phyloP scores from a whole-genome alignment of 371 early-diverging fungal genomes.

The Phascolomyces articulosus region DNA sequence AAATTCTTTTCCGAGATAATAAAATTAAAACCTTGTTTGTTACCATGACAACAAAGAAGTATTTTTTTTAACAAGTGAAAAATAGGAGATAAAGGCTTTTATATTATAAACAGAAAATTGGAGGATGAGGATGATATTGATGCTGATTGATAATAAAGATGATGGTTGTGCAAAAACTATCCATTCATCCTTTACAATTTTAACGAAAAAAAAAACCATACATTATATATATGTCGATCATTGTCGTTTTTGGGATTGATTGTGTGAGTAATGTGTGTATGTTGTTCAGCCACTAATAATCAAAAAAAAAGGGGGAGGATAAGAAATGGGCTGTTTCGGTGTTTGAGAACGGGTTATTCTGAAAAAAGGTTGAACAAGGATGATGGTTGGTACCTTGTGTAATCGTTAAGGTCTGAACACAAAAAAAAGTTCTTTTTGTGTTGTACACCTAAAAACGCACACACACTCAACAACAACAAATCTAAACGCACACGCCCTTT shows the following conservation, averaged over 20 bases:
- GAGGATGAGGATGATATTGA: too few relatives aligned
- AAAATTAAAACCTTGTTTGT: not conserved
- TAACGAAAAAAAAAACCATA: too few relatives aligned
- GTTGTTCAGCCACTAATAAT: not conserved
- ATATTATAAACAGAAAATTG: too few relatives aligned
- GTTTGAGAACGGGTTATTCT: not conserved
- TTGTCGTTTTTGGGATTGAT: not conserved
- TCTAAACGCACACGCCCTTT: not conserved
- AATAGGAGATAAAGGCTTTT: too few relatives aligned
- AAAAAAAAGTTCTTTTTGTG: not conserved
- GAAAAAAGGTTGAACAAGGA: slow-evolving; percentile 5
- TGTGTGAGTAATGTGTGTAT: not conserved
- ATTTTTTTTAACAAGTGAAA: too few relatives aligned
- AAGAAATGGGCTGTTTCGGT: not conserved
- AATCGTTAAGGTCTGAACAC: slow-evolving; percentile 1
- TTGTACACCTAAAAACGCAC: not conserved
- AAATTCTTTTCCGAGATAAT: not conserved
- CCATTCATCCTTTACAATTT: too few relatives aligned
- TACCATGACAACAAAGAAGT: too few relatives aligned
- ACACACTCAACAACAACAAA: too few relatives aligned
- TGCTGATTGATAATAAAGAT: too few relatives aligned
- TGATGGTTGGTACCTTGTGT: slow-evolving; percentile 6
- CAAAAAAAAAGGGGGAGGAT: too few relatives aligned
- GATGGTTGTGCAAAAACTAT: too few relatives aligned
- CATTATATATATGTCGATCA: not conserved